Evolutionary conservation across 2,329 filamentous ascomycete genomes (phyloP), one percentile per base, ranked within the genome.

Genomic region (Chaetomium globosum): DNA sequence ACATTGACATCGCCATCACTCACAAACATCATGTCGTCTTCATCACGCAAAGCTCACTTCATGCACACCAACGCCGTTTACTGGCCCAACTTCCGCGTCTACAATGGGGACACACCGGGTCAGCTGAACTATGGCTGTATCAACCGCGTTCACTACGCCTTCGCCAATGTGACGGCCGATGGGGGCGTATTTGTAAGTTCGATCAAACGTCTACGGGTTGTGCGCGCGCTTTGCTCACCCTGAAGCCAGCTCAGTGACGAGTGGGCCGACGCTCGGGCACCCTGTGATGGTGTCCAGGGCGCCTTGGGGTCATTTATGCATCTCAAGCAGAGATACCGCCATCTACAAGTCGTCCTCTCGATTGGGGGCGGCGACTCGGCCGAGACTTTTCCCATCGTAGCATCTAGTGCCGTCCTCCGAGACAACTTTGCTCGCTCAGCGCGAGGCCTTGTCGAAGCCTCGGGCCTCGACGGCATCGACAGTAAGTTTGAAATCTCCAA

Each of bases 101-200:
- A 93, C 77, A 82, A 84, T 64, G 85, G 88, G 68, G 86, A 91
- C 71, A 89, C 89, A 19, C 91, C 91, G 0, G 90, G 86, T 1
- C 87, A 87, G 63, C 80, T 94, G 73, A 90, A 91, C 74, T 87
- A 92, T 75, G 86, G 86, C 69, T 91, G 89, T 72, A 87, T 94
- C 72, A 93, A 89, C 70, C 89, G 92, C 73, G 87, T 93, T 30
- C 93, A 93, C 77, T 94, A 94, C 74, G 90, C 91, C 13, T 93
- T 91, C 83, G 90, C 90, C 65, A 90, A 85, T 77, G 85, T 94
- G 52, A 86, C 86, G 68, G 78, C 83, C 59, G 89, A 93, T 74
- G 91, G 91, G 58, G 86, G 85, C 61, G 86, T 94, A 68, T 90
- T 90, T 81, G 91, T 93, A 78, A 80, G 86, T 82, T 3, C 19